Percentiles rank a stretch among this genome's conserved stretches.
These are phyloP conservation scores for Vigna hirtella DNA, from an alignment of 306 rosid genomes.

Conservation along the genomic window DNA sequence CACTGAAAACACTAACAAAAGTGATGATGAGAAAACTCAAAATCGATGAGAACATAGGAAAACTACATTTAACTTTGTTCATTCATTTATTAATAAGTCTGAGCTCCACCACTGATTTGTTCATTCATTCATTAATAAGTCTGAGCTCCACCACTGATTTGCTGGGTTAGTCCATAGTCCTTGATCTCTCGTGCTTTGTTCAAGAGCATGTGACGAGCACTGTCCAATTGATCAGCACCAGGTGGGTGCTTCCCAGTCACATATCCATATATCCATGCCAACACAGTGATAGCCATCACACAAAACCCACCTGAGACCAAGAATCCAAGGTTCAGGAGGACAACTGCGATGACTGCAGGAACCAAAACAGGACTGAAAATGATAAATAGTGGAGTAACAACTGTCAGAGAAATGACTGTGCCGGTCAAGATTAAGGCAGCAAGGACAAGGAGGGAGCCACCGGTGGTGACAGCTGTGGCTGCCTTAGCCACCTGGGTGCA, in stretches of 20 bases:
- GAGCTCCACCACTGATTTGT: too few relatives aligned
- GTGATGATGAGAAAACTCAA: too few relatives aligned
- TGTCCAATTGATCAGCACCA: constrained; percentile 61
- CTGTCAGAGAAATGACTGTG: constrained; percentile 63
- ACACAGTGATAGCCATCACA: constrained; percentile 68
- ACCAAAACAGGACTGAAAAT: constrained; percentile 86
- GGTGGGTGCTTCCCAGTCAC: constrained; percentile 61
- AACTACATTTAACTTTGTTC: too few relatives aligned
- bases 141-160: constrained; percentile 47
- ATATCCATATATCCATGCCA: constrained; percentile 74
- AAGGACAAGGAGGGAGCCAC: constrained; percentile 67
- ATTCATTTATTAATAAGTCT: too few relatives aligned
- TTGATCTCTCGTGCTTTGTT: constrained; percentile 77
- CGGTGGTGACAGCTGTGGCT: constrained; percentile 66
- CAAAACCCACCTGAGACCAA: constrained; percentile 74
- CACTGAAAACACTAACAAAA: too few relatives aligned
- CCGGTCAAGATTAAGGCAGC: constrained; percentile 58
- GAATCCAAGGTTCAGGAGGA: constrained; percentile 63
- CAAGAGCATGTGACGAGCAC: constrained; percentile 56
- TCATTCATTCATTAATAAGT: constrained; percentile 22
- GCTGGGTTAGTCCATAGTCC: constrained; percentile 71
- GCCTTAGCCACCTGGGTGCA: constrained; percentile 61
- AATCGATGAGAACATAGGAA: too few relatives aligned
- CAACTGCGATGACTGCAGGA: constrained; percentile 59
- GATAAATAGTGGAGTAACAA: constrained; percentile 68